These are phyloP conservation scores for Penicillium paxilli DNA, from an alignment of 495 filamentous ascomycete genomes.

Conservation along the genomic window DNA sequence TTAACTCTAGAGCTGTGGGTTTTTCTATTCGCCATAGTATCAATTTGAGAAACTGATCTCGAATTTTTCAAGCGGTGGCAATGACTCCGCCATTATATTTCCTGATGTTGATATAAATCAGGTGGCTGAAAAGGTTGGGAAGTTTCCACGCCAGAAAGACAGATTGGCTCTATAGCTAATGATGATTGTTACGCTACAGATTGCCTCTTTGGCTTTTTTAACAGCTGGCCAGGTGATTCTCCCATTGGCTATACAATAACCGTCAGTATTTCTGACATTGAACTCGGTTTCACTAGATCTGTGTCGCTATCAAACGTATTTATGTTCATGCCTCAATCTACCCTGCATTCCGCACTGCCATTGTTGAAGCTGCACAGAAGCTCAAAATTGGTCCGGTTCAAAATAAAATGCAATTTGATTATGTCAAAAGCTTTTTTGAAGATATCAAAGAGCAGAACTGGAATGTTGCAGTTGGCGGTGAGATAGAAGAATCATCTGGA, in stretches of 20 bases:
- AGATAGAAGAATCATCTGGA: conserved; percentile 34
- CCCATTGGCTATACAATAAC: too few species aligned
- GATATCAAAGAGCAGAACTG: conserved; percentile 45
- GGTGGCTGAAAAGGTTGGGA: conserved; percentile 5
- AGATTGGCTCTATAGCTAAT: neutral
- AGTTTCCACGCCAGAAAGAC: neutral
- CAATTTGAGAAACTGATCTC: too few species aligned
- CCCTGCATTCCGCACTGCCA: conserved; percentile 48
- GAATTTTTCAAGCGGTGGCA: conserved; percentile 59
- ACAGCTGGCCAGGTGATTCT: conserved; percentile 56
- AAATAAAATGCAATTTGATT: conserved; percentile 53
- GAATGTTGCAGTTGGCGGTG: conserved; percentile 37
- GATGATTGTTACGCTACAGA: too few species aligned
- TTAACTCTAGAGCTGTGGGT: too few species aligned
- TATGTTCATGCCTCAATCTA: conserved; percentile 66
- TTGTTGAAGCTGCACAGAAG: neutral
- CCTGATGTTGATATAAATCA: conserved; percentile 60
- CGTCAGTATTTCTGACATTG: too few species aligned
- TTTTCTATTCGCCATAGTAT: too few species aligned
- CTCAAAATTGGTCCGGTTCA: conserved; percentile 35
- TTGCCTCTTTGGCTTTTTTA: neutral
- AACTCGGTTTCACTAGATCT: too few species aligned
- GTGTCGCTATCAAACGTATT: conserved; percentile 57
- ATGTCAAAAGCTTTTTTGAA: conserved; percentile 44
- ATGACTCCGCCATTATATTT: conserved; percentile 61